Base-by-base conservation (phyloP, 441 rosid genomes). In the Isatis lusitanica region DNA sequence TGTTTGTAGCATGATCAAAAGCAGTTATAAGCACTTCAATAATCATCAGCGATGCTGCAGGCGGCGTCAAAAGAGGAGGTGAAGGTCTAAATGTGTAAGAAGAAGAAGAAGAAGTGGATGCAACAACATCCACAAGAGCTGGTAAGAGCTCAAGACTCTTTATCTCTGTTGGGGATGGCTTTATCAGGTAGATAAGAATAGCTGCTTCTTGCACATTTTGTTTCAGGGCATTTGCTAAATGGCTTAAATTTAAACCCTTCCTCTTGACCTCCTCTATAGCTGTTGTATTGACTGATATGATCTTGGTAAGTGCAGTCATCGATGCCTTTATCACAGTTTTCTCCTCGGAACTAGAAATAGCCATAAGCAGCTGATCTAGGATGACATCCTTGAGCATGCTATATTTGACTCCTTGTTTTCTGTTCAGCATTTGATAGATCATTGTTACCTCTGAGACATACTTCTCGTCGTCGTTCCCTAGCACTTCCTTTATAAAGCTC, bases 181-280 rank as follows among this genome's bases (percentile, higher is more conserved):
- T 85, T 79, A 90, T 86, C 66, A 92, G 60, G 78, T 92, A 87
- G 51, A 95, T 91, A 47, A 95, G 89, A 16, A 75, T 80, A 57
- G 96, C 95, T 65, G 98, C 97, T 76, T 95, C 97, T 13, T 88
- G 92, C 60, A 95, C 94, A 28, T 95, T 92, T 58, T 73, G 78
- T 62, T 95, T 88, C 56, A 92, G 76, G 9, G 98, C 96, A 51
- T 82, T 83, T 33, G 96, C 97, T 65, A 94, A 77, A 71, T 89
- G 89, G 36, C 82, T 77, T 71, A 91, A 59, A 48, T 76, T 79
- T 61, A 95, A 79, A 59, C 98, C 96, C 59, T 86, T 92, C 67
- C 74, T 87, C 84, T 88, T 92, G 66, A 95, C 80, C 59, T 92
- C 93, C 4, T 87, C 87, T 18, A 90, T 18, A 57, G 86, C 85